These are phyloP conservation scores for Xylaria scruposa DNA, from an alignment of 495 filamentous ascomycete species.

Conservation along the genomic window DNA sequence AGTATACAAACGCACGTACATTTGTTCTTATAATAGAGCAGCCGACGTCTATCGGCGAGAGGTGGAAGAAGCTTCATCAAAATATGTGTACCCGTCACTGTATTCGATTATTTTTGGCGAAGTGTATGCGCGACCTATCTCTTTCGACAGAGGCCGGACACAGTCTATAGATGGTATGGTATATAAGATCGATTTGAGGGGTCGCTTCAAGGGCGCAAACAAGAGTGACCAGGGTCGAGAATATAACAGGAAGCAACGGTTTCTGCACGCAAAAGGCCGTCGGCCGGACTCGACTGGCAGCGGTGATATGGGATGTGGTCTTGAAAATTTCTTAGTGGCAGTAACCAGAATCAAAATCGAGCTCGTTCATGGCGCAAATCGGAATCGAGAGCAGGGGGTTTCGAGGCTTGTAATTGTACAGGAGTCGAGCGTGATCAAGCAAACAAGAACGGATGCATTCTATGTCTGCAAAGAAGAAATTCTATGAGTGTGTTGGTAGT, in stretches of 20 bases:
- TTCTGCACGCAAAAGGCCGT: background rate
- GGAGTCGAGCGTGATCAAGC: slow-evolving; percentile 15
- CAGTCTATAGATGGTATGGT: slow-evolving; percentile 20
- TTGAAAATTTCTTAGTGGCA: background rate
- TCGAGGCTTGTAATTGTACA: slow-evolving; percentile 4
- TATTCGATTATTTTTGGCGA: background rate
- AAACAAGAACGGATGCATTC: slow-evolving; percentile 18
- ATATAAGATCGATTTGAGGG: slow-evolving; percentile 5
- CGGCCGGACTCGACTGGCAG: background rate
- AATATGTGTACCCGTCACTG: background rate
- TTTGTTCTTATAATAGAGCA: background rate
- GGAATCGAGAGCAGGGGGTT: background rate
- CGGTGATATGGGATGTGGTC: background rate
- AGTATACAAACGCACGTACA: slow-evolving; percentile 19
- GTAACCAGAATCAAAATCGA: background rate
- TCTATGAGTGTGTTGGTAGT: background rate
- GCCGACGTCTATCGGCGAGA: slow-evolving; percentile 1
- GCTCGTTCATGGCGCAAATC: background rate
- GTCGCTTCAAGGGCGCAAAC: background rate
- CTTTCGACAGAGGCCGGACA: background rate
- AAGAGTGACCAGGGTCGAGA: background rate
- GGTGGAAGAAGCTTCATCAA: background rate
- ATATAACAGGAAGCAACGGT: background rate
- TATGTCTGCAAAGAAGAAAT: background rate
- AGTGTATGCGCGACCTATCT: slow-evolving; percentile 9